Evolutionary conservation across 2,329 filamentous ascomycete genomes (phyloP).

Genomic region (Tolypocladium inflatum): DNA sequence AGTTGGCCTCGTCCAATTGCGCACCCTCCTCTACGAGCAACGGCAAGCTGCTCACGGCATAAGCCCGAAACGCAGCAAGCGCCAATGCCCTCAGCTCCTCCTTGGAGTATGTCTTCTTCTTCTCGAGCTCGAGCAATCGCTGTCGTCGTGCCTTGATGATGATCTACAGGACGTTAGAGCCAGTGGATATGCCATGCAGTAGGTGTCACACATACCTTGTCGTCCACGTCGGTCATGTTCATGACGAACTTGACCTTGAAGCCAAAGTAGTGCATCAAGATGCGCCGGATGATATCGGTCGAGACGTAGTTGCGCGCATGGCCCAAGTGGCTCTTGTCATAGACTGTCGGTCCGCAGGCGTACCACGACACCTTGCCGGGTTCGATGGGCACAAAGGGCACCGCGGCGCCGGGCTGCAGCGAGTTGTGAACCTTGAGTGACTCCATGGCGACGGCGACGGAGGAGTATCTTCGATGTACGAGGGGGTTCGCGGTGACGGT

Average conservation of each 20-base stretch:
- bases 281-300: slow-evolving; percentile 78
- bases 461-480: slow-evolving; percentile 24
- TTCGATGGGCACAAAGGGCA: slow-evolving; percentile 65
- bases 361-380: slow-evolving; percentile 72
- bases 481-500: slow-evolving; percentile 15
- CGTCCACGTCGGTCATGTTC: slow-evolving; percentile 83
- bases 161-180: slow-evolving; percentile 27
- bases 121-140: slow-evolving; percentile 68
- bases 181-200: background rate
- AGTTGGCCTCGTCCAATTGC: slow-evolving; percentile 39
- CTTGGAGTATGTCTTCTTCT: slow-evolving; percentile 53
- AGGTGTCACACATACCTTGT: slow-evolving; percentile 42
- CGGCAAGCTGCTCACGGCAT: slow-evolving; percentile 46
- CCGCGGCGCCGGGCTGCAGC: slow-evolving; percentile 60
- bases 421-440: slow-evolving; percentile 72
- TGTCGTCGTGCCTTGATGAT: slow-evolving; percentile 63
- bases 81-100: slow-evolving; percentile 37
- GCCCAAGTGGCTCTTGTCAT: slow-evolving; percentile 72
- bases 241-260: slow-evolving; percentile 82
- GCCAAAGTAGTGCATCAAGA: slow-evolving; percentile 73
- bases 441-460: slow-evolving; percentile 32
- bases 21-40: slow-evolving; percentile 34
- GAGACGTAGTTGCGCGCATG: slow-evolving; percentile 88
- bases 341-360: slow-evolving; percentile 79
- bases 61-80: slow-evolving; percentile 43